Evolutionary conservation across 1,284 basidiomycete genomes (phyloP), one percentile per base, ranked within the genome.

Genomic region (Mycena citricolor): DNA sequence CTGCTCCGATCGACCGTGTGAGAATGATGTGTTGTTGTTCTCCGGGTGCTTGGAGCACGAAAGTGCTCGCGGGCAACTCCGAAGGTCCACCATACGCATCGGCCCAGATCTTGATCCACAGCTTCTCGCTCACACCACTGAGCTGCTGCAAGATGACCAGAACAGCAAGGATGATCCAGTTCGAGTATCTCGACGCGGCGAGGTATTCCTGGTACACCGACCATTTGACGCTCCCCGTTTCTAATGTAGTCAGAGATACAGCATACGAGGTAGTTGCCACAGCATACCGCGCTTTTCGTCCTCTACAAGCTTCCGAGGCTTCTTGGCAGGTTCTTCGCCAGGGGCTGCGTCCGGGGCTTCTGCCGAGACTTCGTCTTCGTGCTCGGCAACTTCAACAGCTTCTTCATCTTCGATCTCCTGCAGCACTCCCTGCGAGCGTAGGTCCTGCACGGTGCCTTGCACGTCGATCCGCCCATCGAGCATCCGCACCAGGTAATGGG

Each of bases 151-250:
- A 47, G 7, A 82, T 51, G 17, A 82, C 72, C 24, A 83, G 57
- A 29, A 69, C 41, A 6, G 62, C 57, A 8, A 83, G 63, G 49
- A 78, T 69, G 7, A 48, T 60, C 83, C 83, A 77, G 8, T 79
- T 78, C 73, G n/a, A n/a, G n/a, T n/a, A n/a, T n/a, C n/a, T n/a
- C n/a, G n/a, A n/a, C n/a, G n/a, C n/a, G n/a, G n/a, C n/a, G n/a
- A n/a, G n/a, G 61, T 91, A 92, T 8, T 78, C 83, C 54, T 83
- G 81, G 62, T 92, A 93, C 32, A 90, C 83, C 3, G 65, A 61
- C 83, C 83, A 87, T 58, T 89, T 87, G 34, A 93, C 89, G 41
- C 78, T 76, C 4, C 89, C 89, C 2, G 73, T 73, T 34, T 86
- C 82, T n/a, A n/a, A n/a, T n/a, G n/a, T n/a, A n/a, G n/a, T n/a